These are phyloP conservation scores for Capronia americana DNA, from an alignment of 2,329 filamentous ascomycete genomes.

Conservation along the genomic window DNA sequence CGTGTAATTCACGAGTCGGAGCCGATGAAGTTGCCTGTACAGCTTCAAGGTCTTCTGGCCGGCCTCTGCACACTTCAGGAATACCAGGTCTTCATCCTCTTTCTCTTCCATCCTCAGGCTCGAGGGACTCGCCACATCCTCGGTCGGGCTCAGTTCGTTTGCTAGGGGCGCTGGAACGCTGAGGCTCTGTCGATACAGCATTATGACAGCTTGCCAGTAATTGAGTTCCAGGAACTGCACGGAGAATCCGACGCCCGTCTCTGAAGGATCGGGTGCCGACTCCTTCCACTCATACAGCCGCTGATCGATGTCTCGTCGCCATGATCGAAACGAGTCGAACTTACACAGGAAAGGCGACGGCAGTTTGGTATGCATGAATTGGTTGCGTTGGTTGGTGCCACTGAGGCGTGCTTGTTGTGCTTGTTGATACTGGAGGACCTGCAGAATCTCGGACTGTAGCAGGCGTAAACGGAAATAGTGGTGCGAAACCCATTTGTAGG, in stretches of 20 bases:
- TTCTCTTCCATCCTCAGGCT: constrained; percentile 53
- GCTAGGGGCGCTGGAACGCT: constrained; percentile 85
- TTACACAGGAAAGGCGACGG: constrained; percentile 83
- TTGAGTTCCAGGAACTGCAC: constrained; percentile 91
- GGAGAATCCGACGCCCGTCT: constrained; percentile 88
- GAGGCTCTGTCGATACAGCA: constrained; percentile 91
- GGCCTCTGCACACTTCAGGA: constrained; percentile 92
- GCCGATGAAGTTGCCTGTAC: constrained; percentile 86
- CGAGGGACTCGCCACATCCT: constrained; percentile 64
- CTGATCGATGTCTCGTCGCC: constrained; percentile 85
- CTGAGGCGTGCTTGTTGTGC: constrained; percentile 75
- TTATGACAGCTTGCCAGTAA: constrained; percentile 96
- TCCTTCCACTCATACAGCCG: constrained; percentile 86
- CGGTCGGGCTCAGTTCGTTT: constrained; percentile 70
- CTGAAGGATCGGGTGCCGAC: constrained; percentile 74
- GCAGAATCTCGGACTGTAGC: constrained; percentile 91
- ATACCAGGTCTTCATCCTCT: constrained; percentile 87
- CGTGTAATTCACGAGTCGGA: constrained; percentile 92
- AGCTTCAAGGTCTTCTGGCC: constrained; percentile 90
- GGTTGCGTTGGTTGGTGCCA: constrained; percentile 69
- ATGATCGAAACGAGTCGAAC: constrained; percentile 84
- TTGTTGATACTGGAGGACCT: constrained; percentile 91
- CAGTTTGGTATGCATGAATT: constrained; percentile 77
- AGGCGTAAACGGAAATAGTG: constrained; percentile 90
- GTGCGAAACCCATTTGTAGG: constrained; percentile 88